phyloP scores from a whole-genome alignment of 805 yeast genomes.

The Komagataella ulmi region DNA sequence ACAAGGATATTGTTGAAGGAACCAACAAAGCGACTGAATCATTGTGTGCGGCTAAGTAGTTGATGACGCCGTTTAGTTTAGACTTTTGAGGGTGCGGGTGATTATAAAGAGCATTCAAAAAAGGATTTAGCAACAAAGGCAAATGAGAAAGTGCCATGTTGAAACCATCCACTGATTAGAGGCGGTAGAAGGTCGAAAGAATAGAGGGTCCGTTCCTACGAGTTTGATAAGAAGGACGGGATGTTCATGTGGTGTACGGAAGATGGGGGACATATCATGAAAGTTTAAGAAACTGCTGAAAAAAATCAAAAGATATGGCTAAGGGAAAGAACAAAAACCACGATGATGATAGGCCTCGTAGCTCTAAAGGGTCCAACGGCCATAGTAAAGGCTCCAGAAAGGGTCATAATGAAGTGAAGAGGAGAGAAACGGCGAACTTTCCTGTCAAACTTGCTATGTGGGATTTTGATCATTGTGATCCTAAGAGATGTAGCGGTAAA shows the following conservation, averaged over 20 bases:
- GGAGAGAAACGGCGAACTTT: slow-evolving; percentile 23
- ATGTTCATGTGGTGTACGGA: background rate
- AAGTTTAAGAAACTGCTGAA: background rate
- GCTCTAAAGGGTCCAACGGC: slow-evolving; percentile 35
- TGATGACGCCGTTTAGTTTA: slow-evolving; percentile 32
- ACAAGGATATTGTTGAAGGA: slow-evolving; percentile 41
- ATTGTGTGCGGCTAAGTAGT: slow-evolving; percentile 27
- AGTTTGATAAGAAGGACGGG: slow-evolving; percentile 1
- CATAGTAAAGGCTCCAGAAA: slow-evolving; percentile 38
- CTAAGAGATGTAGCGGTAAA: slow-evolving; percentile 93
- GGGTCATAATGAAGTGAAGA: slow-evolving; percentile 15
- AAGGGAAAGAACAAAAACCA: slow-evolving; percentile 37
- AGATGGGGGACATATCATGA: background rate
- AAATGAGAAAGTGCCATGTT: slow-evolving; percentile 17
- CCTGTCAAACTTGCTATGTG: slow-evolving; percentile 94
- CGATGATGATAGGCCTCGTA: slow-evolving; percentile 21
- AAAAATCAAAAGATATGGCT: slow-evolving; percentile 21
- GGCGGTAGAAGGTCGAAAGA: background rate
- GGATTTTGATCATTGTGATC: slow-evolving; percentile 99
- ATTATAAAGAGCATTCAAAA: slow-evolving; percentile 53
- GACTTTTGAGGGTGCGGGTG: slow-evolving; percentile 38
- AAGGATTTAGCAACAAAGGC: slow-evolving; percentile 48
- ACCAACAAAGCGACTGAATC: slow-evolving; percentile 46
- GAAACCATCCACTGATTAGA: background rate
- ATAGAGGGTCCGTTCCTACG: background rate